Conservation (phyloP, 257 asterid genomes). For the Euphrasia confusa region DNA sequence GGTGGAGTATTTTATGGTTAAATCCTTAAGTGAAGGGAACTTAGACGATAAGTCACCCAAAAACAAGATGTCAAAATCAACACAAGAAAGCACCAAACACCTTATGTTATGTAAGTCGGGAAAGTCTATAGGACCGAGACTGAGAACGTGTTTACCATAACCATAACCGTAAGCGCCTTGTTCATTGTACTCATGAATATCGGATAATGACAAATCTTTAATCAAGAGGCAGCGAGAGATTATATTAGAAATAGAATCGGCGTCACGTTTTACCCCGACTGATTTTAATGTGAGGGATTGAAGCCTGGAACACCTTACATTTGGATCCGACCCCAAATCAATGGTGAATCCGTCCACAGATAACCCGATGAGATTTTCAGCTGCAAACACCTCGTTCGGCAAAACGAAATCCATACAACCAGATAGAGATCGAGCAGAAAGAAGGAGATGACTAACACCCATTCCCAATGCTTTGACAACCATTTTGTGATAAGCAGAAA, state of each 20-base stretch:
- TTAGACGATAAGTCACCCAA: not conserved
- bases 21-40: not conserved
- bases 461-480: not conserved
- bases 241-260: not conserved
- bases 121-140: not conserved
- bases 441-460: not conserved
- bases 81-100: not conserved
- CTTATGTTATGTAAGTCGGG: not conserved
- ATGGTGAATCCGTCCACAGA: not conserved
- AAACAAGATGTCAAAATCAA: not conserved
- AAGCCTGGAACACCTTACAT: not conserved
- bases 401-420: not conserved
- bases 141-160: not conserved
- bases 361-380: not conserved
- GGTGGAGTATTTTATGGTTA: not conserved
- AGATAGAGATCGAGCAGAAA: not conserved
- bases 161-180: not conserved
- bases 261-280: not conserved
- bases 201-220: not conserved
- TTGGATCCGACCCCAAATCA: not conserved
- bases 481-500: not conserved
- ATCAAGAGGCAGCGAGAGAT: not conserved
- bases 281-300: not conserved
- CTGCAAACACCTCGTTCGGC: not conserved
- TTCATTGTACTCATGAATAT: not conserved